Evolutionary conservation across 2,329 filamentous ascomycete genomes (phyloP).

Genomic region (Karstenula rhodostoma): DNA sequence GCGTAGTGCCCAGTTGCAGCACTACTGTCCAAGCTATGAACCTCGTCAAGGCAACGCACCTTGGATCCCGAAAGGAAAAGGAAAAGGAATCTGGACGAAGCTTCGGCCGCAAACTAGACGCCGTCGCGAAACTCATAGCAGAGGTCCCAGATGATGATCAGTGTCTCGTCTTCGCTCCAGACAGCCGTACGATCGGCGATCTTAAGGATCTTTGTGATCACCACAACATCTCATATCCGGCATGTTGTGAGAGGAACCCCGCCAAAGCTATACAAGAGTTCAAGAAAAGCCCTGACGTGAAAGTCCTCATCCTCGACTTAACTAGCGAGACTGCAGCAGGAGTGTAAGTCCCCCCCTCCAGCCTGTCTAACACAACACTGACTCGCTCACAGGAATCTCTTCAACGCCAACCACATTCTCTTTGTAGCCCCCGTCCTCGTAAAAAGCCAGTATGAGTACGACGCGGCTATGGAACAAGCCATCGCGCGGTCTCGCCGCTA

Average conservation of each 20-base stretch:
- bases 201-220: conserved; percentile 29
- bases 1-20: conserved; percentile 32
- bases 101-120: conserved; percentile 38
- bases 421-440: conserved; percentile 66
- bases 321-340: conserved; percentile 67
- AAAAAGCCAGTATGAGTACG: conserved; percentile 61
- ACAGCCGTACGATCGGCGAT: conserved; percentile 26
- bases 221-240: conserved; percentile 22
- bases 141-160: conserved; percentile 51
- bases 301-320: conserved; percentile 66
- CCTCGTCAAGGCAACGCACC: conserved; percentile 31
- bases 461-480: conserved; percentile 68
- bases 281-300: conserved; percentile 38
- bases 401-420: conserved; percentile 70
- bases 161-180: conserved; percentile 38
- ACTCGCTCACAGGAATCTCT: conserved; percentile 61
- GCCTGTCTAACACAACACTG: conserved; percentile 5
- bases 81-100: conserved; percentile 34
- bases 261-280: conserved; percentile 29
- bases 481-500: conserved; percentile 68
- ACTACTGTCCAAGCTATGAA: conserved; percentile 24
- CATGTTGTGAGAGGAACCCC: not conserved
- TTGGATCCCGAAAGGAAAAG: conserved; percentile 22
- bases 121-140: conserved; percentile 40
- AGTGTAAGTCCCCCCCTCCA: conserved; percentile 54